Base-by-base conservation (phyloP, 176 grass and related monocot genomes). In the Eleusine coracana region DNA sequence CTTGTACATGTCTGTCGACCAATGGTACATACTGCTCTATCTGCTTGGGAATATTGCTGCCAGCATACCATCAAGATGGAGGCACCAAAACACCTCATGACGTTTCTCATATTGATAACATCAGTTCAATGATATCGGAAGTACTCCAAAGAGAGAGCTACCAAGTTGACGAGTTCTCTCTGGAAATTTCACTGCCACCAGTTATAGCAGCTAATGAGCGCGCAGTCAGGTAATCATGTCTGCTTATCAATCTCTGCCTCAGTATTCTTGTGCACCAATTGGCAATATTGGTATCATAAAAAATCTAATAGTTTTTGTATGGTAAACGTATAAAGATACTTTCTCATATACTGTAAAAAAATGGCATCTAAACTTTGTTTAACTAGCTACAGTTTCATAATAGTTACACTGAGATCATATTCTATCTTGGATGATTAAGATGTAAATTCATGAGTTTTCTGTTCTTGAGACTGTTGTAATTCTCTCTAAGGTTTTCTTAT, bases 1-100 rank as follows among this genome's bases (percentile, higher is more conserved):
- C 64, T 39, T 84, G 81, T 84, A 50, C 70, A 73, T 86, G 83
- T 83, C 37, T 73, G 55, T 85, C 82, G 6, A 73, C 3, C 0
- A 88, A 76, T 48, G 80, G 51, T 45, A 16, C 63, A 17, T 94
- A 86, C 65, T 98, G 92, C 88, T 88, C 84, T 86, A 20, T 98
- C 49, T 98, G 95, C 80, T 93, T 98, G 74, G 88, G 95, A 66
- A 73, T 95, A 40, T 87, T 98, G 58, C 84, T 87, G 46, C 84
- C 92, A 52, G 46, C 83, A 31, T 97, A 70, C 48, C 23, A 74
- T 71, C 70, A 67, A 89, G 84, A 65, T 76, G 81, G 84, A 49
- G 52, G 34, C 17, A 29, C 41, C 3, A 66, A 50, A 50, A 41
- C 0, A 3, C 15, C 73, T 6, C 17, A 44, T 68, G 75, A 68